Percentiles rank a stretch among this genome's conserved stretches.
phyloP scores from a whole-genome alignment of 805 yeast genomes.

The Saccharomycopsis guyanensis region DNA sequence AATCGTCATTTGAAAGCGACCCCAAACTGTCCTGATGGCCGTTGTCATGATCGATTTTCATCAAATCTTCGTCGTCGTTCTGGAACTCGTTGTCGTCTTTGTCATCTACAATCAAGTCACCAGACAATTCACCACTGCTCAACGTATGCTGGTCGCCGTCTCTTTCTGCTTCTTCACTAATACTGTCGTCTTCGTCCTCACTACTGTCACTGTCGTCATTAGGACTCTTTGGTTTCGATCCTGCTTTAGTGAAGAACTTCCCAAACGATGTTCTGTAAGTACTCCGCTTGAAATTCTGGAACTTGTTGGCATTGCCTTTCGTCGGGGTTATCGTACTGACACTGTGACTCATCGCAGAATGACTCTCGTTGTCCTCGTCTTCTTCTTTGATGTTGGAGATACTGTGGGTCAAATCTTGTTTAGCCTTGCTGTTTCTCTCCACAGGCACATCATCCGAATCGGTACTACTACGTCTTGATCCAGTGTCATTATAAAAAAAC shows the following conservation, averaged over 20 bases:
- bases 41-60: slow-evolving; percentile 18
- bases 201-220: slow-evolving; percentile 19
- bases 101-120: slow-evolving; percentile 16
- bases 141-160: neutral
- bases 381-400: slow-evolving; percentile 19
- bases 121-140: neutral
- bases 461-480: slow-evolving; percentile 3
- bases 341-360: neutral
- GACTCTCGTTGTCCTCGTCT: slow-evolving; percentile 14
- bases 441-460: neutral
- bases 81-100: slow-evolving; percentile 6
- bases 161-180: neutral
- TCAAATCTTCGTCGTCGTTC: slow-evolving; percentile 14
- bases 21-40: slow-evolving; percentile 7
- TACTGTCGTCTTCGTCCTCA: slow-evolving; percentile 13
- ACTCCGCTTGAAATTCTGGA: slow-evolving; percentile 12
- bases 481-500: neutral
- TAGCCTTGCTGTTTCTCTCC: neutral
- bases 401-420: slow-evolving; percentile 8
- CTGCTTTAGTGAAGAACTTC: slow-evolving; percentile 15
- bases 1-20: slow-evolving; percentile 15
- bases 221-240: slow-evolving; percentile 3
- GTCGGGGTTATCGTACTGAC: slow-evolving; percentile 2
- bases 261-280: slow-evolving; percentile 18
- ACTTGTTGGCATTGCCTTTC: slow-evolving; percentile 5